Base-by-base conservation (phyloP, 306 rosid genomes). In the Castanopsis chinensis region DNA sequence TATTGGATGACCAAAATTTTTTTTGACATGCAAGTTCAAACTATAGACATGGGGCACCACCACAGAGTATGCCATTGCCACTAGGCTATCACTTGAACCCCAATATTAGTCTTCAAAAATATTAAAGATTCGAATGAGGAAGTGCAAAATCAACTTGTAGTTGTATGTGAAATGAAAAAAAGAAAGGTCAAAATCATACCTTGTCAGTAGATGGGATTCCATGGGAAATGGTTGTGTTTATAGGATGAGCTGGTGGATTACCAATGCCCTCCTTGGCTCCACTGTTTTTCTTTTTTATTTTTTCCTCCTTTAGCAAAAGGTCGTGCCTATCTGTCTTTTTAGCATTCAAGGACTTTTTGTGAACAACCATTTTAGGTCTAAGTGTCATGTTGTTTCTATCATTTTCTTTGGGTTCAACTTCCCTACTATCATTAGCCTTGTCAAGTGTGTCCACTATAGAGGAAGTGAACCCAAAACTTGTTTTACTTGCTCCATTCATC, bases 141-240 rank as follows among this genome's bases (percentile, higher is more conserved):
- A 69, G 69, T 57, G 18, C 15, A 73, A 83, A 43, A 57, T 61
- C 23, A 7, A 5, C 15, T 23, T 61, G 53, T 49, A 49, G 67
- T 41, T 8, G 45, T 20, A 71, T 41, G 67, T 61, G 78, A 56
- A 30, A 53, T 73, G 19, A 15, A 53, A 68, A 75, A 58, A 69
- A 21, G 45, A 53, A 41, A 76, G 53, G 70, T 10, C 75, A 73
- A 76, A 49, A 65, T 60, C 69, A 76, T 71, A 91, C 97, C 92
- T 83, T 70, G 25, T 56, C 85, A n/a, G 49, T 76, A 63, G 82
- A 79, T 49, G 71, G 49, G 75, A 71, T 77, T 58, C 41, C 81
- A 45, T 53, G 64, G 73, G 59, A 74, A 72, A 76, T 69, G 51
- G 83, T 23, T 14, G 76, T 32, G 32, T 73, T 78, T 71, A 59